phyloP scores from a whole-genome alignment of 257 asterid species.

The Eustoma russellianum region DNA sequence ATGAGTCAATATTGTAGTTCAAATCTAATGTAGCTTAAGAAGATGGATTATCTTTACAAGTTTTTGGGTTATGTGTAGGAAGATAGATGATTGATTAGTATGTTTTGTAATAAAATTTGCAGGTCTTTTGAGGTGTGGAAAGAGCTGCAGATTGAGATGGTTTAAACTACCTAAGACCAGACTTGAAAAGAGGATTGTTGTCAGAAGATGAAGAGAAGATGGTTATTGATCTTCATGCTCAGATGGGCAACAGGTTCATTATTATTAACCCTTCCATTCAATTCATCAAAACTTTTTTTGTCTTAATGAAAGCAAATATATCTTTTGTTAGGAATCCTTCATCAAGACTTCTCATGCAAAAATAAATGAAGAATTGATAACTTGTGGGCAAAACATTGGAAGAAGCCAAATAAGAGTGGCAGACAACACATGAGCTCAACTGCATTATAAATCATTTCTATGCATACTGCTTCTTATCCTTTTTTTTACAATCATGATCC shows the following conservation, averaged over 20 bases:
- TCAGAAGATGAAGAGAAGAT: constrained; percentile 81
- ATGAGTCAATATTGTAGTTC: background rate
- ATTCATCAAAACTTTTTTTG: no score
- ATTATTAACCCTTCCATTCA: background rate
- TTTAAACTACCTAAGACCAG: constrained; percentile 90
- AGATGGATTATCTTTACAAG: no score
- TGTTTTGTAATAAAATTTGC: constrained; percentile 1
- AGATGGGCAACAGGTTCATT: constrained; percentile 79
- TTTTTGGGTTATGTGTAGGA: background rate
- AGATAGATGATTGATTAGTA: background rate
- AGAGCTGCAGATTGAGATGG: constrained; percentile 95
- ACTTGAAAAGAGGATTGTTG: constrained; percentile 81
- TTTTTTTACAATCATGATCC: no score
- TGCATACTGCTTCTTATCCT: no score
- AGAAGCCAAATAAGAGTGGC: constrained; percentile 13
- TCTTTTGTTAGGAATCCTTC: no score
- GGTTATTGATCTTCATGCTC: constrained; percentile 98
- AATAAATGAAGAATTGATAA: no score
- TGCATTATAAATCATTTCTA: background rate
- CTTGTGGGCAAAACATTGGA: no score
- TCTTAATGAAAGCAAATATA: no score
- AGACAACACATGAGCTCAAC: constrained; percentile 13
- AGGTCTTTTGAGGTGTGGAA: constrained; percentile 91
- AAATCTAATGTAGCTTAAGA: background rate
- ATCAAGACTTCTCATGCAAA: no score